Evolutionary conservation across 805 yeast species (phyloP), one percentile per base, ranked within the genome.

Genomic region (Starmerella bombi): DNA sequence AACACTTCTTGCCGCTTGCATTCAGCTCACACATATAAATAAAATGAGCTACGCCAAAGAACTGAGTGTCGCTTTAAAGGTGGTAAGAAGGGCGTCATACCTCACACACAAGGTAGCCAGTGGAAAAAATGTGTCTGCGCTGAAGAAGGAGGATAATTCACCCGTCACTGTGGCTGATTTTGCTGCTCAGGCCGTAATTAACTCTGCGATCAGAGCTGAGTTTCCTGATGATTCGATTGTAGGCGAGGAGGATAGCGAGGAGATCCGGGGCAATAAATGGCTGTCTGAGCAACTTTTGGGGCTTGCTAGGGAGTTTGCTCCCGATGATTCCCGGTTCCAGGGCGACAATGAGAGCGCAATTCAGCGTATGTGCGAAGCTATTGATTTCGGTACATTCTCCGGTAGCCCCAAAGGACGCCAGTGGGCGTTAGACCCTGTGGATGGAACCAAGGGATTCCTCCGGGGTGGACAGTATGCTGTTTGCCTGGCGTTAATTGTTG

Each of bases 401-500:
- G 97, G 96, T 40, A 94, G 96, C 4, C 50, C 62, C 25, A 65
- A 60, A 28, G 93, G 94, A 19, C 68, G 98, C 46, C 75, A 83
- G 57, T 91, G 99, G 99, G 94, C 96, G 1, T 64, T 91, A 54
- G 99, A 91, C 56, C 99, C 99, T 30, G 86, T 91, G 46, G 99
- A 91, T 57, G 99, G 99, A 6, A 91, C 99, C 17, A 91, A 78
- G 59, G 99, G 99, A 0, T 91, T 91, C 58, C 64, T 91, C 40
- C 70, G 99, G 56, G 93, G 94, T 35, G 96, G 86, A 49, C 99
- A 91, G 58, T 91, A 84, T 60, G 96, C 98, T 2, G 93, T 91
- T 1, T 91, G 99, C 57, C 65, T 91, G 34, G 96, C 94, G 0
- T 64, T 91, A 50, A 77, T 91, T 35, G 93, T 76, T 23, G 80